Evolutionary conservation across 106 monocot species (phyloP).

Genomic region (Acanthochlamys bracteata): DNA sequence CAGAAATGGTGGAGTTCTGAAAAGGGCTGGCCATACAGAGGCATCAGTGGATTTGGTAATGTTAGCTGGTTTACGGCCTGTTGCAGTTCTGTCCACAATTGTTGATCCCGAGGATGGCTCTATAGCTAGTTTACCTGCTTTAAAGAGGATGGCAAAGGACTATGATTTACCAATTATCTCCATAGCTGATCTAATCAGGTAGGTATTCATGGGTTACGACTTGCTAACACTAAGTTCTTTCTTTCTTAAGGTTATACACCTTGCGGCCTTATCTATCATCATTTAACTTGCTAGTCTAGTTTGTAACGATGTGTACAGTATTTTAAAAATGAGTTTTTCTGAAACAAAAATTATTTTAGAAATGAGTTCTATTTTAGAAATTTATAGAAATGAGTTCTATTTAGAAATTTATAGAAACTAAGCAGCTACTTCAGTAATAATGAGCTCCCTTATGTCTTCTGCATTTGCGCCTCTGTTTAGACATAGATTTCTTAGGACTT

Average conservation of each 20-base stretch:
- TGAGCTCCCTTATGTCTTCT: no score
- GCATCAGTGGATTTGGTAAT: constrained; percentile 72
- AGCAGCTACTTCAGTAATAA: no score
- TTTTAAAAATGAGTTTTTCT: neutral
- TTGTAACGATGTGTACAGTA: neutral
- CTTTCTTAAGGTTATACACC: neutral
- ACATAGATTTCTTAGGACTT: no score
- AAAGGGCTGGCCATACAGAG: constrained; percentile 72
- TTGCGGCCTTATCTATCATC: no score
- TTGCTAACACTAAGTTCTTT: neutral
- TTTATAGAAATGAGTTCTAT: no score
- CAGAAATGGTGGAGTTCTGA: constrained; percentile 62
- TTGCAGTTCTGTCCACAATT: constrained; percentile 53
- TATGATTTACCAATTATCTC: constrained; percentile 49
- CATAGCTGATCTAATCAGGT: constrained; percentile 67
- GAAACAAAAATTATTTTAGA: neutral
- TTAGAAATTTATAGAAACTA: no score
- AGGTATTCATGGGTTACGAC: neutral
- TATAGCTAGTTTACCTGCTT: constrained; percentile 31
- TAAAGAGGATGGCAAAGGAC: constrained; percentile 45
- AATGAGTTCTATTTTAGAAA: neutral
- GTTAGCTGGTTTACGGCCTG: constrained; percentile 47
- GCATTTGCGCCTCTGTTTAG: no score
- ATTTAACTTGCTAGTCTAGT: neutral
- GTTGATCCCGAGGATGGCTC: constrained; percentile 65